These are phyloP conservation scores for Hondaea fermentalgiana DNA, from an alignment of 108 stramenopile genomes.

Conservation along the genomic window DNA sequence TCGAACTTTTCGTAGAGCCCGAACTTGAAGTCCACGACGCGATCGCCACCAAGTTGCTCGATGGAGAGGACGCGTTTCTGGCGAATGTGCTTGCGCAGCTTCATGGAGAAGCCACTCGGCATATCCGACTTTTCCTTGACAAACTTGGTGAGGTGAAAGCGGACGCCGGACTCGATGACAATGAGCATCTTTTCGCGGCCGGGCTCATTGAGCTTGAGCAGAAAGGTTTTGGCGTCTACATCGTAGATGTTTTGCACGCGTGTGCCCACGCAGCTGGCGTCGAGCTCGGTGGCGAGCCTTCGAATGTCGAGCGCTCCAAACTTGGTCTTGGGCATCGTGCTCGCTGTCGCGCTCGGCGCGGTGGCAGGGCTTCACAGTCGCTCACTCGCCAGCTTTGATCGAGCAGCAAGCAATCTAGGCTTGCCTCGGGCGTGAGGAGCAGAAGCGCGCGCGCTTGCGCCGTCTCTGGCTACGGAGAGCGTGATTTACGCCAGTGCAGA, in stretches of 20 bases:
- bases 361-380: too few relatives aligned
- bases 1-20: conserved; percentile 59
- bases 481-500: too few relatives aligned
- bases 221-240: conserved; percentile 35
- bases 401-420: too few relatives aligned
- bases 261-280: conserved; percentile 27
- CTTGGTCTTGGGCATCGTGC: conserved; percentile 34
- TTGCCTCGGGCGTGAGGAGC: too few relatives aligned
- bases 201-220: conserved; percentile 38
- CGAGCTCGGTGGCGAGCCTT: conserved; percentile 43
- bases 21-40: conserved; percentile 85
- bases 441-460: too few relatives aligned
- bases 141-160: conserved; percentile 76
- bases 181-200: conserved; percentile 44
- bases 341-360: neutral
- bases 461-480: too few relatives aligned
- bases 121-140: conserved; percentile 43
- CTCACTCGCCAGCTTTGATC: too few relatives aligned
- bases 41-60: conserved; percentile 80
- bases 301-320: conserved; percentile 43
- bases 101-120: conserved; percentile 82
- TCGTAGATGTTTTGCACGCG: conserved; percentile 46
- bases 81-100: conserved; percentile 87
- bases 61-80: conserved; percentile 76
- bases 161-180: conserved; percentile 81